These are phyloP conservation scores for Blastobotrys apis DNA, from an alignment of 1,139 yeast species.

Conservation along the genomic window DNA sequence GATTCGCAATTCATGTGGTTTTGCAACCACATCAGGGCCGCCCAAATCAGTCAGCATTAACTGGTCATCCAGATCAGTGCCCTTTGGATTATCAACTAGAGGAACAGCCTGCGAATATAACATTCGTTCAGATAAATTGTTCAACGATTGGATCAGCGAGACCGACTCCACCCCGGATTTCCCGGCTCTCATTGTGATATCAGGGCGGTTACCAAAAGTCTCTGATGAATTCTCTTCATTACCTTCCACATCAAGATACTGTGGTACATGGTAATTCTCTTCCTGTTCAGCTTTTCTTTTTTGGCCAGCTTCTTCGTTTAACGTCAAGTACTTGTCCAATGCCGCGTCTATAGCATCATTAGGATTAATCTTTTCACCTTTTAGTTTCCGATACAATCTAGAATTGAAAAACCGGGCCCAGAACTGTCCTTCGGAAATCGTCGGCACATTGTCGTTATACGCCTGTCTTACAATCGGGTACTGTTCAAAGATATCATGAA, in stretches of 20 bases:
- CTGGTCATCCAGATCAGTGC: slow-evolving; percentile 43
- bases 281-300: slow-evolving; percentile 45
- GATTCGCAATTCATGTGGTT: too few species aligned
- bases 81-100: neutral
- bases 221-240: slow-evolving; percentile 80
- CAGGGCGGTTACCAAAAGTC: slow-evolving; percentile 75
- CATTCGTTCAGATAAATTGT: slow-evolving; percentile 79
- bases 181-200: slow-evolving; percentile 71
- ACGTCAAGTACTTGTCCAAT: slow-evolving; percentile 70
- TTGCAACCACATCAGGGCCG: slow-evolving; percentile 25
- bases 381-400: slow-evolving; percentile 73
- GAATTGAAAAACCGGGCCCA: slow-evolving; percentile 98
- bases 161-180: slow-evolving; percentile 60
- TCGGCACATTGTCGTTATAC: slow-evolving; percentile 85
- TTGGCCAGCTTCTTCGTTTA: slow-evolving; percentile 20
- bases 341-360: slow-evolving; percentile 81
- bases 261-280: slow-evolving; percentile 35
- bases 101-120: slow-evolving; percentile 38
- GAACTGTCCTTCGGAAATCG: slow-evolving; percentile 81
- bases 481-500: slow-evolving; percentile 84
- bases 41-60: slow-evolving; percentile 61
- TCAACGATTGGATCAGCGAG: slow-evolving; percentile 81
- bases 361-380: slow-evolving; percentile 79
- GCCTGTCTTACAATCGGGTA: slow-evolving; percentile 92
- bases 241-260: slow-evolving; percentile 63